A percentile compares a stretch with the other conserved stretches of the same genome.
Evolutionary conservation across 805 yeast species (phyloP).

Genomic region (Saccharomycopsis javanensis): DNA sequence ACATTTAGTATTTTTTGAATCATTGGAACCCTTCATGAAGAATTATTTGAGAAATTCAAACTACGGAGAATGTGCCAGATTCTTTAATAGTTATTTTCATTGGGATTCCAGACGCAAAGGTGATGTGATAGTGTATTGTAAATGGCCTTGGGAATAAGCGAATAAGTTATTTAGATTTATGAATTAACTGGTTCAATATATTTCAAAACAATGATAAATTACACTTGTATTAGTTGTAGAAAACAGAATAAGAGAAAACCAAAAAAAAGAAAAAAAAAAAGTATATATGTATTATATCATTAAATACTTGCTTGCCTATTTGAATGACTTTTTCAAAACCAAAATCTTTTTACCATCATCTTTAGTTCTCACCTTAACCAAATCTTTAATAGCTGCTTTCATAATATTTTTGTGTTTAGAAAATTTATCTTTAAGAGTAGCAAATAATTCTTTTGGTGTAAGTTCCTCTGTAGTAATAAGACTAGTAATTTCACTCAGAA

Average conservation of each 20-base stretch:
- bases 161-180: neutral
- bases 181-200: neutral
- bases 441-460: slow-evolving; percentile 55
- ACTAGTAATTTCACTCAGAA: slow-evolving; percentile 56
- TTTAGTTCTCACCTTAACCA: slow-evolving; percentile 37
- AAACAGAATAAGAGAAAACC: neutral
- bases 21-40: slow-evolving; percentile 39
- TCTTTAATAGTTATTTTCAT: slow-evolving; percentile 74
- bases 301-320: neutral
- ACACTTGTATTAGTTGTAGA: neutral
- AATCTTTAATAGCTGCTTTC: slow-evolving; percentile 45
- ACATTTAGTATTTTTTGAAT: slow-evolving; percentile 64
- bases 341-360: slow-evolving; percentile 29
- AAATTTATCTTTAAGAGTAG: slow-evolving; percentile 51
- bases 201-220: neutral
- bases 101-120: slow-evolving; percentile 82
- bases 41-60: slow-evolving; percentile 31
- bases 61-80: slow-evolving; percentile 40
- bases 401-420: slow-evolving; percentile 50
- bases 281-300: neutral
- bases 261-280: neutral
- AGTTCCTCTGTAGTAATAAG: slow-evolving; percentile 39
- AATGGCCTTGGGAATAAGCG: slow-evolving; percentile 29
- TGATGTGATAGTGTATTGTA: slow-evolving; percentile 57
- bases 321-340: slow-evolving; percentile 8